Evolutionary conservation across 2,329 filamentous ascomycete genomes (phyloP).

Genomic region (Fusarium cicatricum): DNA sequence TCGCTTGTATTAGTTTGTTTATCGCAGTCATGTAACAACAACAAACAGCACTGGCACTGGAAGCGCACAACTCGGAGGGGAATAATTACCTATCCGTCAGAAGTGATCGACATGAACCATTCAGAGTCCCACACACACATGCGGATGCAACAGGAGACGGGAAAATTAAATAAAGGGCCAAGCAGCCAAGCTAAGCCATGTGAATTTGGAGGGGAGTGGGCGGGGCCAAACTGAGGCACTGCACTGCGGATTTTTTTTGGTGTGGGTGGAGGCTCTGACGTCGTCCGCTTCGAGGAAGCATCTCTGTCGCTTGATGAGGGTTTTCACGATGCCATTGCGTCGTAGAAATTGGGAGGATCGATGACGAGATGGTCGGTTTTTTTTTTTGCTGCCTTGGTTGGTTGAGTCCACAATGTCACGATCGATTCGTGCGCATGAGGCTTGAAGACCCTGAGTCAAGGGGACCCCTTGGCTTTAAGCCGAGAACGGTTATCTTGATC

Average conservation of each 20-base stretch:
- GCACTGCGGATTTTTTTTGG: neutral
- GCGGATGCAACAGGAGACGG: conserved; percentile 10
- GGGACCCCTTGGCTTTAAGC: neutral
- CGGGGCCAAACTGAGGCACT: neutral
- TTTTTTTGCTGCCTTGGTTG: conserved; percentile 1
- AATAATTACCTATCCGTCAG: no score
- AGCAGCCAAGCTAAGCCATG: no score
- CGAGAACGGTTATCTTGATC: neutral
- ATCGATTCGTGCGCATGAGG: conserved; percentile 11
- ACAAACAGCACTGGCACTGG: no score
- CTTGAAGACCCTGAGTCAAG: conserved; percentile 15
- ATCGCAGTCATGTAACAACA: no score
- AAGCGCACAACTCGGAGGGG: no score
- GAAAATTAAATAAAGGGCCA: conserved; percentile 2
- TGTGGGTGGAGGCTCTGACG: conserved; percentile 36
- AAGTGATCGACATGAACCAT: no score
- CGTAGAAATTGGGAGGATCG: conserved; percentile 2
- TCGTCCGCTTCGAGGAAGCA: no score
- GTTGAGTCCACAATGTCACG: neutral
- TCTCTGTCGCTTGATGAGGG: conserved; percentile 28
- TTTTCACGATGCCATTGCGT: conserved; percentile 28
- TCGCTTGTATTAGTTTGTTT: no score
- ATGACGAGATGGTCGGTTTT: conserved; percentile 22
- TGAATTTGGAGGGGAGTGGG: no score
- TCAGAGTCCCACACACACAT: conserved; percentile 33